Percentiles rank a stretch among this genome's conserved stretches.
phyloP scores from a whole-genome alignment of 1,139 yeast genomes.

The Chernovozyma sophiae-reginae region DNA sequence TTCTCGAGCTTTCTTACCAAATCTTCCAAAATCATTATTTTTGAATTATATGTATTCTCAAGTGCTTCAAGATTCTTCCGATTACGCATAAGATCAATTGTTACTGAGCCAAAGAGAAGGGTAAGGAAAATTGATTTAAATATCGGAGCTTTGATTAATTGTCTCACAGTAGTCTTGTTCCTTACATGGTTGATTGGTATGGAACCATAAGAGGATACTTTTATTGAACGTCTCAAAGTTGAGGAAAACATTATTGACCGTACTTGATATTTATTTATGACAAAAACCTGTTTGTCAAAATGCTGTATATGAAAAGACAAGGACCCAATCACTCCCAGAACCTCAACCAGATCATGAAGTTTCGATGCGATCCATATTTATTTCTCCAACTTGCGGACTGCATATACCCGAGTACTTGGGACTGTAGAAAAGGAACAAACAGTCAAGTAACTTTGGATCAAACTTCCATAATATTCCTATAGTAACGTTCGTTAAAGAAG shows the following conservation, averaged over 20 bases:
- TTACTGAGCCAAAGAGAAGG: conserved; percentile 36
- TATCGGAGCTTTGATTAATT: conserved; percentile 27
- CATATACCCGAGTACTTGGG: no score
- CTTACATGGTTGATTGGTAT: background rate
- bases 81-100: conserved; percentile 35
- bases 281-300: no score
- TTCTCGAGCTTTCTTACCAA: conserved; percentile 23
- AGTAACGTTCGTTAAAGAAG: no score
- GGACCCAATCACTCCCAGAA: no score
- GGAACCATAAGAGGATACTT: background rate
- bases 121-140: conserved; percentile 38
- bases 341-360: no score
- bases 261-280: no score
- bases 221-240: background rate
- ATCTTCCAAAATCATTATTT: conserved; percentile 30
- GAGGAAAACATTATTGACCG: background rate
- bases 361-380: no score
- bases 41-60: conserved; percentile 25
- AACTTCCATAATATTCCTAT: no score
- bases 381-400: no score
- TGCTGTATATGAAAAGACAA: no score
- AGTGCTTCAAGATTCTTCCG: conserved; percentile 32
- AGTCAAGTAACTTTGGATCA: no score
- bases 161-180: conserved; percentile 14
- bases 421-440: no score